Conservation (phyloP, 345 rosid genomes). For the Boechera retrofracta region DNA sequence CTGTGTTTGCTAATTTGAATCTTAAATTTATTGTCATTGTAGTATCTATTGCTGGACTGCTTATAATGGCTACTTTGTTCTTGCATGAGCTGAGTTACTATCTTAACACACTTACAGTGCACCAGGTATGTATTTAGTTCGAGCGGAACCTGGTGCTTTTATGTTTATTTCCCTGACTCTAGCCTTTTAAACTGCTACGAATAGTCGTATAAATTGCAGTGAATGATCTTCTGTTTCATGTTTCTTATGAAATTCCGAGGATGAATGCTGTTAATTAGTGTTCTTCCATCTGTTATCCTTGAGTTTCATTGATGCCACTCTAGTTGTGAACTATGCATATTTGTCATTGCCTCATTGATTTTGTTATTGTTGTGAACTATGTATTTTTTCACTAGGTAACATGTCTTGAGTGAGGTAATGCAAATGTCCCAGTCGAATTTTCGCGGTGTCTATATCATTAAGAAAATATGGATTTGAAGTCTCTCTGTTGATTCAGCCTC, state of each 20-base stretch:
- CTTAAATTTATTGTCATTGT: slow-evolving; percentile 34
- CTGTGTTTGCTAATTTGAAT: neutral
- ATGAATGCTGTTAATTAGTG: slow-evolving; percentile 5
- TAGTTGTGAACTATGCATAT: neutral
- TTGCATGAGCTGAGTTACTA: slow-evolving; percentile 89
- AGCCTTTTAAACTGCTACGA: neutral
- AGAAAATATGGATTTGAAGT: slow-evolving; percentile 7
- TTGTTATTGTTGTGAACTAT: neutral
- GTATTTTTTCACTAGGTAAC: neutral
- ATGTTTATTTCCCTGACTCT: neutral
- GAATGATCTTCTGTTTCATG: slow-evolving; percentile 6
- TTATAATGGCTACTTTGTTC: slow-evolving; percentile 87
- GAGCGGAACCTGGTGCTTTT: neutral
- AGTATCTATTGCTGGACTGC: slow-evolving; percentile 87
- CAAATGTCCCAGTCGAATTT: neutral
- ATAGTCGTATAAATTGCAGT: neutral
- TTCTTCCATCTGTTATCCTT: neutral
- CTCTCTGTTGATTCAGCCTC: slow-evolving; percentile 8
- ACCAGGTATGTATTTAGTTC: slow-evolving; percentile 64
- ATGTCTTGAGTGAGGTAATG: neutral
- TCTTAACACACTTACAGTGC: slow-evolving; percentile 76
- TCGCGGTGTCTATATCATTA: neutral
- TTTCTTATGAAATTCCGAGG: neutral
- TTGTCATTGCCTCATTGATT: neutral
- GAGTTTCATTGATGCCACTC: neutral